Conservation (phyloP, 257 asterid genomes). For the Ocimum tenuiflorum region DNA sequence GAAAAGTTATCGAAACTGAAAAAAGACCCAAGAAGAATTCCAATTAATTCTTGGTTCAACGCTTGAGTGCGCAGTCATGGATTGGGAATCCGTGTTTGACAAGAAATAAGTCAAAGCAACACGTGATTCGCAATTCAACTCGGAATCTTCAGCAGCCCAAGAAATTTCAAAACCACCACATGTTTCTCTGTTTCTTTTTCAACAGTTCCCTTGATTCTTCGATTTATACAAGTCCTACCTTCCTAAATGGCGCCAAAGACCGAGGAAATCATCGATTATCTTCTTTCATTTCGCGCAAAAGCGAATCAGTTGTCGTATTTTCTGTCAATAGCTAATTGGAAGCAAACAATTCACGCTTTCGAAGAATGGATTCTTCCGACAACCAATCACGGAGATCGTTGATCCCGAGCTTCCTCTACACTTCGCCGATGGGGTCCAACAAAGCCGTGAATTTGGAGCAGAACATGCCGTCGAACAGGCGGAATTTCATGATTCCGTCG, state of each 20-base stretch:
- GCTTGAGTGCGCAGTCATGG: too few relatives aligned
- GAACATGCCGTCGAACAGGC: not conserved
- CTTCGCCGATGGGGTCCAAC: not conserved
- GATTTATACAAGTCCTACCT: not conserved
- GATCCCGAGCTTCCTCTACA: conserved; percentile 43
- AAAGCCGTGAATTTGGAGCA: conserved; percentile 1
- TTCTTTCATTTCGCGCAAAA: too few relatives aligned
- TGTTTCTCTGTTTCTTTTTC: not conserved
- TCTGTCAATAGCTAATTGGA: not conserved
- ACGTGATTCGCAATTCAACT: not conserved
- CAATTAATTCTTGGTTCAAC: too few relatives aligned
- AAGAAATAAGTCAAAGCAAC: too few relatives aligned
- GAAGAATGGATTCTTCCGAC: conserved; percentile 27
- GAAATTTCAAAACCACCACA: not conserved
- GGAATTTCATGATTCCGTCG: conserved; percentile 40
- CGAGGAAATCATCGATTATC: not conserved
- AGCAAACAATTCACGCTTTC: not conserved
- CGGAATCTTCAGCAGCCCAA: not conserved
- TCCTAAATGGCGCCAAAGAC: conserved; percentile 4
- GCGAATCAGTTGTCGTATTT: not conserved
- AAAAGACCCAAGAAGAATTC: too few relatives aligned
- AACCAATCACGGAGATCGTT: conserved; percentile 27
- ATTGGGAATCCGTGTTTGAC: too few relatives aligned
- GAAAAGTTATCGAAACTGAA: not conserved
- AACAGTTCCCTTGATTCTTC: not conserved